Percentiles rank a stretch among this genome's conserved stretches.
Conservation (phyloP, 208 protist genomes). For the Acanthamoeba castellanii region DNA sequence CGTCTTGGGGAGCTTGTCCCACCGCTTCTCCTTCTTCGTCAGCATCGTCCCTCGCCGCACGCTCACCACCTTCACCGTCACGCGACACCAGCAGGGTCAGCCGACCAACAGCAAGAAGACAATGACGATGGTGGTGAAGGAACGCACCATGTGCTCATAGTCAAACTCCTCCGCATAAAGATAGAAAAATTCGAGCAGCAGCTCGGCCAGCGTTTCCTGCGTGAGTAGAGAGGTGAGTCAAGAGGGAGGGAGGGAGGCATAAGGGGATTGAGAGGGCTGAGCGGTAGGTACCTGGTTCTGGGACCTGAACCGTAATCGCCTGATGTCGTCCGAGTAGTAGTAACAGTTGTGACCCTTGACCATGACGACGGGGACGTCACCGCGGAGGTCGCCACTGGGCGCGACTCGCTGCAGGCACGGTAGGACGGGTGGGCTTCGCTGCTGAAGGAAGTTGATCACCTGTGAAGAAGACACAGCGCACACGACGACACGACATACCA, state of each 20-base stretch:
- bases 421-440: slow-evolving; percentile 74
- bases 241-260: background rate
- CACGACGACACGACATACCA: background rate
- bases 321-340: slow-evolving; percentile 77
- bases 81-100: too few relatives aligned
- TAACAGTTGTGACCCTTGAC: slow-evolving; percentile 83
- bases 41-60: slow-evolving; percentile 77
- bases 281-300: slow-evolving; percentile 1
- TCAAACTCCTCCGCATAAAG: slow-evolving; percentile 86
- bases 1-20: slow-evolving; percentile 79
- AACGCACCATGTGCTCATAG: slow-evolving; percentile 70
- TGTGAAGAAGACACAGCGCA: background rate
- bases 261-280: background rate
- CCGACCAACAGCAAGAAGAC: too few relatives aligned
- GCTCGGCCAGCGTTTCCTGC: slow-evolving; percentile 76
- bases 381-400: slow-evolving; percentile 25
- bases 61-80: slow-evolving; percentile 76
- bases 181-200: slow-evolving; percentile 87
- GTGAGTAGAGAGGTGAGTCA: background rate
- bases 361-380: slow-evolving; percentile 54
- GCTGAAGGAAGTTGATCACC: slow-evolving; percentile 82
- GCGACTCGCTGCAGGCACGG: slow-evolving; percentile 82
- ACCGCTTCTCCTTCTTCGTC: slow-evolving; percentile 83
- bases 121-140: too few relatives aligned
- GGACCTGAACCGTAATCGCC: slow-evolving; percentile 62